Evolutionary conservation across 306 rosid species (phyloP).

Genomic region (Acmispon strigosus): DNA sequence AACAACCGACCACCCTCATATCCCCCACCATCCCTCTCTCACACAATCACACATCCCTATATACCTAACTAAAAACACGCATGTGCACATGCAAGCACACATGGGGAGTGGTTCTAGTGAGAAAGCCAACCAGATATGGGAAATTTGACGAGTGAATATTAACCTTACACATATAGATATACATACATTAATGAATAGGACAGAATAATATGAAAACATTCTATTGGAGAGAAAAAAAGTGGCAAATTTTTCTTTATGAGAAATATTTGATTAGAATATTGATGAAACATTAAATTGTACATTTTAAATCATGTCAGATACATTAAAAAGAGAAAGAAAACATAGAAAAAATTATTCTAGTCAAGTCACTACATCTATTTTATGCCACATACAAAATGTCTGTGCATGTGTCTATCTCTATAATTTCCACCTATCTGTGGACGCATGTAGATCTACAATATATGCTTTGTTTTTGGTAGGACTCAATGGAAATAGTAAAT

Average conservation of each 20-base stretch:
- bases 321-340: neutral
- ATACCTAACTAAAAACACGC: neutral
- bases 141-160: neutral
- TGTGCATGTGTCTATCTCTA: neutral
- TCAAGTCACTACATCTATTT: slow-evolving; percentile 3
- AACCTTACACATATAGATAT: neutral
- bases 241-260: neutral
- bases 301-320: slow-evolving; percentile 1
- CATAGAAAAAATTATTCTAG: neutral
- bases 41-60: neutral
- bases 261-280: neutral
- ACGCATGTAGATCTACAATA: neutral
- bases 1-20: no score
- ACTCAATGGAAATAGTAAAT: slow-evolving; percentile 17
- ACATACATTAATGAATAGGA: neutral
- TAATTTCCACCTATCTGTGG: neutral
- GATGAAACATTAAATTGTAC: slow-evolving; percentile 9
- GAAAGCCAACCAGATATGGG: neutral
- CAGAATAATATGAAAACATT: neutral
- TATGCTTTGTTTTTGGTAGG: neutral
- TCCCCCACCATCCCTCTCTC: neutral
- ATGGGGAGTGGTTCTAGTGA: neutral
- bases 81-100: no score
- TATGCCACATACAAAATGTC: neutral
- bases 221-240: neutral